Base-by-base conservation (phyloP, 2,329 filamentous ascomycete genomes). In the Paecilomyces variotii region DNA sequence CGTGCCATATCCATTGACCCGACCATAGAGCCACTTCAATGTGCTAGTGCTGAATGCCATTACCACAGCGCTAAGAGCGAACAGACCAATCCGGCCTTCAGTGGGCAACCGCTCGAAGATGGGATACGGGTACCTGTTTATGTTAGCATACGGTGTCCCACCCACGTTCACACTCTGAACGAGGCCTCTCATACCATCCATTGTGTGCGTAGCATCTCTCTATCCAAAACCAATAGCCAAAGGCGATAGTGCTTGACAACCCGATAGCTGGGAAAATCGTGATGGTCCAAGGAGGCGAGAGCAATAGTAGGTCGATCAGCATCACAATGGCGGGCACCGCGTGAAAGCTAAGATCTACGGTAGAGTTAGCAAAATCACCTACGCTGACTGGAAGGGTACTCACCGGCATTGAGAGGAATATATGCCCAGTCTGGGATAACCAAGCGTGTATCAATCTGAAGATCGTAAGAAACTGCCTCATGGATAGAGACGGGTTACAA, bases 91-190 rank as follows among this genome's bases (percentile, higher is more conserved):
- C 24, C 92, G 83, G 68, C 91, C 86, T 54, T 77, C 70, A 0
- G 85, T 88, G 55, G 79, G 81, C 50, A 95, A 76, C 52, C 89
- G 70, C 7, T 80, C 86, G 63, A 97, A 93, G 27, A 96, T 81
- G 1, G 92, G 91, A 72, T 97, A 96, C 0, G 91, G 91, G 65
- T 96, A 95, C 79, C 86, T 88, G 65, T 72, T 25, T 9, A 39
- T 39, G 55, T 66, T 26, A 63, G n/a, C 1, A 12, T 24, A 55
- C 6, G 12, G 1, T 19, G 6, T 32, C 26, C 30, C 30, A 27
- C 7, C 27, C 19, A 12, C 6, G n/a, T 11, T 6, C 19, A 35
- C 35, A 25, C 11, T 32, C 19, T 11, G 30, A 10, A 34, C 19
- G 3, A 25, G 27, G 26, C 35, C 19, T 4, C 6, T 77, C 79